Base-by-base conservation (phyloP, 352 stramenopile species). In the Pythium apleroticum region DNA sequence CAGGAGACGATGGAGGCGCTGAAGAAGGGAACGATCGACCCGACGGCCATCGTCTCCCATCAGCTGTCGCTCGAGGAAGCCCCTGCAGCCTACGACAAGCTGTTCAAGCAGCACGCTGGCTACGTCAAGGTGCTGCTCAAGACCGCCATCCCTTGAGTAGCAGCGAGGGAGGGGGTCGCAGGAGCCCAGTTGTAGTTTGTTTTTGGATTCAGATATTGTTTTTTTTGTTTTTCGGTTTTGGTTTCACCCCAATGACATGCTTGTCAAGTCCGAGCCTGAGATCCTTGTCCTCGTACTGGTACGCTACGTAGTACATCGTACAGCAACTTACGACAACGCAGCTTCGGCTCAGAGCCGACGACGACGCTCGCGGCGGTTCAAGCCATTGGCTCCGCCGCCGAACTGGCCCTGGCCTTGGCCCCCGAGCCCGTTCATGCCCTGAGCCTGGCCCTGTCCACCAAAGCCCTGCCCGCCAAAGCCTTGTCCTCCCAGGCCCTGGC, bases 121-220 rank as follows among this genome's bases (percentile, higher is more conserved):
- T 76, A 64, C 45, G 54, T 82, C 39, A 82, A 82, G 63, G 75
- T 79, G 50, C 31, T 78, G 49, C 39, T 71, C 30, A 57, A 61
- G 41, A 60, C 56, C 31, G 33, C 50, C 1, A 46, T 65, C 39
- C 64, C 57, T 49, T 69, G 57, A 53, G 39, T 6, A 10, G 45
- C 25, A 14, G 12, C 4, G 25, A 20, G 0, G 11, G 30, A 46
- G 28, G 49, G 33, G 24, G 24, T 5, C 28, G 10, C 22, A 54
- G 48, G n/a, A n/a, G n/a, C n/a, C n/a, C n/a, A n/a, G n/a, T n/a
- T n/a, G n/a, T n/a, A n/a, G n/a, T n/a, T n/a, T n/a, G n/a, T n/a
- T n/a, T n/a, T n/a, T n/a, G n/a, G n/a, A n/a, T n/a, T n/a, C n/a
- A n/a, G n/a, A n/a, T n/a, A n/a, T n/a, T n/a, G n/a, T n/a, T n/a